Evolutionary conservation across 331 rosid species (phyloP).

Genomic region (Prunus yedoensis): DNA sequence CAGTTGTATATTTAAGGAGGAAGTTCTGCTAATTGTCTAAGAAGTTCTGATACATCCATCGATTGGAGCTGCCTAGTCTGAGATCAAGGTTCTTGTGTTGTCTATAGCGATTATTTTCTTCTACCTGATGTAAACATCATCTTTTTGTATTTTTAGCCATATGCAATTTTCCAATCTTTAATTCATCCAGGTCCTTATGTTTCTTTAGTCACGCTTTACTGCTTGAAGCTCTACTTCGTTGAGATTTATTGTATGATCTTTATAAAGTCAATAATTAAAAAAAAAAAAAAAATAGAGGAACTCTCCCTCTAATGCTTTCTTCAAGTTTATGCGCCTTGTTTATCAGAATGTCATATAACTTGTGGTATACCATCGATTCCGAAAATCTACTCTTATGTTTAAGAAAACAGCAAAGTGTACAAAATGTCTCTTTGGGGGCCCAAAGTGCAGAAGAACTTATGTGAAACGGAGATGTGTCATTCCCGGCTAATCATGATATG

Average conservation of each 20-base stretch:
- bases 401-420: neutral
- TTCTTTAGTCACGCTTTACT: constrained; percentile 1
- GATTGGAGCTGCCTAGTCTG: constrained; percentile 41
- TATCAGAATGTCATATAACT: neutral
- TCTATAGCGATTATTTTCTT: neutral
- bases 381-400: neutral
- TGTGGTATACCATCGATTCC: neutral
- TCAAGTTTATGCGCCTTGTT: neutral
- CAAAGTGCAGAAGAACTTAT: too few species aligned
- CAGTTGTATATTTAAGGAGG: constrained; percentile 49
- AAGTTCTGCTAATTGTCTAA: constrained; percentile 18
- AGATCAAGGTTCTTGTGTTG: constrained; percentile 32
- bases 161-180: neutral
- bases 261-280: neutral
- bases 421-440: neutral
- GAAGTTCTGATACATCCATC: constrained; percentile 24
- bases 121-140: constrained; percentile 13
- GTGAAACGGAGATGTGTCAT: too few species aligned
- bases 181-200: neutral
- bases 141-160: neutral
- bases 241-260: neutral
- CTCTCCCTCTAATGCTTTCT: neutral
- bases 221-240: constrained; percentile 4
- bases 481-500: too few species aligned
- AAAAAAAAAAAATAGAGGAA: neutral